These are phyloP conservation scores for Jasminum sambac DNA, from an alignment of 257 asterid genomes.

Conservation along the genomic window DNA sequence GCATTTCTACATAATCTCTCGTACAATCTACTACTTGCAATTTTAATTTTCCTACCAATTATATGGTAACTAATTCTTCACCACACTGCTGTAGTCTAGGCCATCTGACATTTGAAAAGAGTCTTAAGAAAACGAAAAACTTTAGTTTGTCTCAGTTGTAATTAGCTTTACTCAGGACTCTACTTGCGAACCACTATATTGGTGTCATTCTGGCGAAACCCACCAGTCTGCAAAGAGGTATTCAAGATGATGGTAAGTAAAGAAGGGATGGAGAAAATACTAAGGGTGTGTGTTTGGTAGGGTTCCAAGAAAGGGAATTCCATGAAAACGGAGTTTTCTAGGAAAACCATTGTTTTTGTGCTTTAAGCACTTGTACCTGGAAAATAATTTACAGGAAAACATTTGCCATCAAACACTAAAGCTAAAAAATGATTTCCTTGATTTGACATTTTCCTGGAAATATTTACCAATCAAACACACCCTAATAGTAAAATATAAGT, in stretches of 20 bases:
- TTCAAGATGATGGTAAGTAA: neutral
- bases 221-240: neutral
- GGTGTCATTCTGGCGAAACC: neutral
- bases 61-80: neutral
- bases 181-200: neutral
- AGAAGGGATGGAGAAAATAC: neutral
- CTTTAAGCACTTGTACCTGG: no score
- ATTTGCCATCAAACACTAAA: no score
- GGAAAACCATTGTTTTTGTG: no score
- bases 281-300: no score
- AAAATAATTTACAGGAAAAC: no score
- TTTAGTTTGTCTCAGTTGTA: neutral
- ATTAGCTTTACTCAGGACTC: neutral
- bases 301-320: no score
- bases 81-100: slow-evolving; percentile 3
- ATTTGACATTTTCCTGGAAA: no score
- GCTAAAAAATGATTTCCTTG: no score
- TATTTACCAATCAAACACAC: no score
- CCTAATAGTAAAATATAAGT: neutral
- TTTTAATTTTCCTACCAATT: neutral
- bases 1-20: neutral
- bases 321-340: no score
- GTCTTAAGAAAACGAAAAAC: neutral
- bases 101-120: neutral
- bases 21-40: neutral